A percentile compares a stretch with the other conserved stretches of the same genome.
phyloP scores from a whole-genome alignment of 768 basidiomycete species.

The Peribolospora baueri region DNA sequence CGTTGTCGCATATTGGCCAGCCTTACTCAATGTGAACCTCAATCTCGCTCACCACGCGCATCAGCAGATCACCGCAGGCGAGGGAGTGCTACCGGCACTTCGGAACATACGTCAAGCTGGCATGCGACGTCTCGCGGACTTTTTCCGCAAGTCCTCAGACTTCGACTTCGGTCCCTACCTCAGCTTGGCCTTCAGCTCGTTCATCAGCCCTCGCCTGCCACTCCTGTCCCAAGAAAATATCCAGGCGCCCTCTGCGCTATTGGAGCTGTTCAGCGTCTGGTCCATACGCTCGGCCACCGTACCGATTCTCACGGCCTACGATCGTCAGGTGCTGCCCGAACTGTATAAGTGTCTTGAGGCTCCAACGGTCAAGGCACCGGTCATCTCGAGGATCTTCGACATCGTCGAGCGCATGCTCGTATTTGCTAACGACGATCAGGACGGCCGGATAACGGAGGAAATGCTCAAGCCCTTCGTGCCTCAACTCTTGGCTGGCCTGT shows the following conservation, averaged over 20 bases:
- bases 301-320: slow-evolving; percentile 43
- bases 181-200: slow-evolving; percentile 34
- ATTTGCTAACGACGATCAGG: slow-evolving; percentile 31
- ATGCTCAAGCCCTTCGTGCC: slow-evolving; percentile 49
- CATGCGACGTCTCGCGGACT: slow-evolving; percentile 62
- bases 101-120: slow-evolving; percentile 58
- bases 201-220: slow-evolving; percentile 62
- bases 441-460: slow-evolving; percentile 23
- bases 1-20: slow-evolving; percentile 44
- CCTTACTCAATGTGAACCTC: slow-evolving; percentile 43
- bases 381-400: slow-evolving; percentile 59
- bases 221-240: slow-evolving; percentile 60
- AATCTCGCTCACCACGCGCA: slow-evolving; percentile 45
- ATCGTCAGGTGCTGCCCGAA: slow-evolving; percentile 43
- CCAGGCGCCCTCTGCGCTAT: slow-evolving; percentile 63
- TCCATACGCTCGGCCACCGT: slow-evolving; percentile 33
- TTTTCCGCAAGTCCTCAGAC: slow-evolving; percentile 45
- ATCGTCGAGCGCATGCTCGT: slow-evolving; percentile 42
- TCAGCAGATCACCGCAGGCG: slow-evolving; percentile 23
- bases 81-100: slow-evolving; percentile 18
- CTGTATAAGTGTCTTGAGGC: slow-evolving; percentile 60
- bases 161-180: slow-evolving; percentile 61
- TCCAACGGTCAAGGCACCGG: slow-evolving; percentile 61
- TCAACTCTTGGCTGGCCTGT: slow-evolving; percentile 43
- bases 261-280: slow-evolving; percentile 68